Evolutionary conservation across 1,139 yeast species (phyloP).

Genomic region (Hansenula lynferdii): DNA sequence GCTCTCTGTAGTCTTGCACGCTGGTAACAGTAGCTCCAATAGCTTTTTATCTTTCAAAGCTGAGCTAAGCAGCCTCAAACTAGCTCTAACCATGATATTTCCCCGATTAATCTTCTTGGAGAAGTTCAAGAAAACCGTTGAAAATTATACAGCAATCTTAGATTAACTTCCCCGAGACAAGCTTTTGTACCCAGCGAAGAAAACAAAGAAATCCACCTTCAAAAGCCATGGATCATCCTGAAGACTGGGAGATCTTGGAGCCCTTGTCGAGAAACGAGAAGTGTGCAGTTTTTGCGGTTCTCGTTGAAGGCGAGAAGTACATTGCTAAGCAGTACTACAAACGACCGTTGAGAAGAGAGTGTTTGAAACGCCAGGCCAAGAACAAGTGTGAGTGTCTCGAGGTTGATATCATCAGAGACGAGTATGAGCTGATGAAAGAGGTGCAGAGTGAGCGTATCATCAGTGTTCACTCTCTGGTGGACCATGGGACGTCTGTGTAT

Average conservation of each 20-base stretch:
- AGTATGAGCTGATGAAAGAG: slow-evolving; percentile 1
- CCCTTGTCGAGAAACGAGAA: neutral
- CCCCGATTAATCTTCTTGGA: too few species aligned
- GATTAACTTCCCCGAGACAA: too few species aligned
- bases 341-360: slow-evolving; percentile 4
- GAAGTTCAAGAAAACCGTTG: too few species aligned
- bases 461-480: slow-evolving; percentile 1
- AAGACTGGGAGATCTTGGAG: neutral
- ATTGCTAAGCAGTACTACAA: slow-evolving; percentile 8
- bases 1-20: slow-evolving; percentile 27
- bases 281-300: neutral
- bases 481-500: slow-evolving; percentile 3
- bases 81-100: slow-evolving; percentile 2
- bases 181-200: too few species aligned
- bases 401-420: slow-evolving; percentile 5
- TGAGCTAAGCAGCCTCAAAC: slow-evolving; percentile 1
- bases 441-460: slow-evolving; percentile 2
- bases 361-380: neutral
- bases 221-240: neutral
- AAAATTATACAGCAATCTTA: too few species aligned
- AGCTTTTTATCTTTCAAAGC: slow-evolving; percentile 8
- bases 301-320: neutral
- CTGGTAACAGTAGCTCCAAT: slow-evolving; percentile 23
- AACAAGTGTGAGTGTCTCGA: neutral
- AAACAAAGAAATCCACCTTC: too few species aligned